These are phyloP conservation scores for Hydrangea macrophylla DNA, from an alignment of 148 eudicot species.

Conservation along the genomic window DNA sequence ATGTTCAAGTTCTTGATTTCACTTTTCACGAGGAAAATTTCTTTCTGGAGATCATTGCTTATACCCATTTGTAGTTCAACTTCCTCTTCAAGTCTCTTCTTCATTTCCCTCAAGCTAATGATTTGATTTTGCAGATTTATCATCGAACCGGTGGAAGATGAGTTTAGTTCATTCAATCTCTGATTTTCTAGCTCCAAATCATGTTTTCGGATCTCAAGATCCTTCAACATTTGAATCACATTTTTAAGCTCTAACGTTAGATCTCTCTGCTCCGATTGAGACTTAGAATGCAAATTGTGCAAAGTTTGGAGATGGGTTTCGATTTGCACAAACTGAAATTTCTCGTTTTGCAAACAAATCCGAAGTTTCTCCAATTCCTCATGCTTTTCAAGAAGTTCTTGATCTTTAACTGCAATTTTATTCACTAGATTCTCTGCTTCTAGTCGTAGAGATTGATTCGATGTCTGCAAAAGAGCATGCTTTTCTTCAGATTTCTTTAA, in stretches of 20 bases:
- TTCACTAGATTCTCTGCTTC: constrained; percentile 61
- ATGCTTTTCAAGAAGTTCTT: constrained; percentile 60
- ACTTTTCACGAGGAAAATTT: constrained; percentile 51
- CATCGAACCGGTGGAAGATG: constrained; percentile 40
- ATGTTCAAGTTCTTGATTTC: constrained; percentile 57
- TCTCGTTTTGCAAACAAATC: constrained; percentile 55
- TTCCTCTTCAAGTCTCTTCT: constrained; percentile 75
- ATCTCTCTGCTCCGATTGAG: constrained; percentile 77
- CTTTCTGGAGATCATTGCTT: constrained; percentile 52
- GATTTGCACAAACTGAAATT: constrained; percentile 46
- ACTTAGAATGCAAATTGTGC: constrained; percentile 55
- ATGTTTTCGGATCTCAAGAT: constrained; percentile 47
- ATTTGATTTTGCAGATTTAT: constrained; percentile 54
- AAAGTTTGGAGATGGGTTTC: constrained; percentile 63
- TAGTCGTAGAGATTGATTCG: constrained; percentile 57
- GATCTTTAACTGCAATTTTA: constrained; percentile 56
- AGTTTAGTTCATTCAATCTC: constrained; percentile 42
- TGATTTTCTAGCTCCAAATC: constrained; percentile 71
- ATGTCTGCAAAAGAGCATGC: constrained; percentile 41
- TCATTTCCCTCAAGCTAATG: constrained; percentile 50
- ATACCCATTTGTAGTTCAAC: constrained; percentile 54
- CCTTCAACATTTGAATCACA: constrained; percentile 70
- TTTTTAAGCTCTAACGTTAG: constrained; percentile 65
- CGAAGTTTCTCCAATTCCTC: constrained; percentile 63
- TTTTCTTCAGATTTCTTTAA: constrained; percentile 59